phyloP scores from a whole-genome alignment of 352 stramenopile genomes.

The Phytophthora syringae region DNA sequence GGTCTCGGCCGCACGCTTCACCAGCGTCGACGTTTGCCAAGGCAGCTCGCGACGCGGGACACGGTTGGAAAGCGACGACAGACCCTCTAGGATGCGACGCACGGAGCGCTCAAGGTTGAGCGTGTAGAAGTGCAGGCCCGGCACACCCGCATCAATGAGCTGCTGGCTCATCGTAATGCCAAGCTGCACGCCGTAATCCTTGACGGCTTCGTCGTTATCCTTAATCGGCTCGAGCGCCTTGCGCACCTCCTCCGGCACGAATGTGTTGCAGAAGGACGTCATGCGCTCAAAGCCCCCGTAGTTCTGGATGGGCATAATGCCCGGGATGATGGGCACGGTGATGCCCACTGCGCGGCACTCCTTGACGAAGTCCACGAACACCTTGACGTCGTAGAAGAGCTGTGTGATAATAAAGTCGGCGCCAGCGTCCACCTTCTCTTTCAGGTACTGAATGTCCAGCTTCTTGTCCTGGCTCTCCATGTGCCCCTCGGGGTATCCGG shows the following conservation, averaged over 20 bases:
- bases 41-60: slow-evolving; percentile 82
- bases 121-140: slow-evolving; percentile 95
- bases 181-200: slow-evolving; percentile 96
- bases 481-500: slow-evolving; percentile 98
- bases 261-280: slow-evolving; percentile 97
- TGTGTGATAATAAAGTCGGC: slow-evolving; percentile 99
- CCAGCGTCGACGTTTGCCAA: slow-evolving; percentile 92
- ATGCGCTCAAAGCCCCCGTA: slow-evolving; percentile 98
- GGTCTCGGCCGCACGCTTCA: slow-evolving; percentile 86
- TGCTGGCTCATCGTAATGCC: slow-evolving; percentile 95
- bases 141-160: slow-evolving; percentile 90
- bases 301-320: slow-evolving; percentile 99
- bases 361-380: slow-evolving; percentile 96
- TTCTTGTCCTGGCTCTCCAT: slow-evolving; percentile 88
- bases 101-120: slow-evolving; percentile 94
- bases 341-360: slow-evolving; percentile 92
- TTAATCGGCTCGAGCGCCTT: slow-evolving; percentile 92
- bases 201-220: slow-evolving; percentile 96
- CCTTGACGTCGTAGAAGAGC: slow-evolving; percentile 98
- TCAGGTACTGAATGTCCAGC: slow-evolving; percentile 97
- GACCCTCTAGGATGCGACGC: slow-evolving; percentile 85
- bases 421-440: slow-evolving; percentile 97
- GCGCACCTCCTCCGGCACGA: slow-evolving; percentile 89
- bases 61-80: slow-evolving; percentile 65
- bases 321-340: slow-evolving; percentile 96